Conservation (phyloP, 805 yeast species). For the Candida vartiovaarae region DNA sequence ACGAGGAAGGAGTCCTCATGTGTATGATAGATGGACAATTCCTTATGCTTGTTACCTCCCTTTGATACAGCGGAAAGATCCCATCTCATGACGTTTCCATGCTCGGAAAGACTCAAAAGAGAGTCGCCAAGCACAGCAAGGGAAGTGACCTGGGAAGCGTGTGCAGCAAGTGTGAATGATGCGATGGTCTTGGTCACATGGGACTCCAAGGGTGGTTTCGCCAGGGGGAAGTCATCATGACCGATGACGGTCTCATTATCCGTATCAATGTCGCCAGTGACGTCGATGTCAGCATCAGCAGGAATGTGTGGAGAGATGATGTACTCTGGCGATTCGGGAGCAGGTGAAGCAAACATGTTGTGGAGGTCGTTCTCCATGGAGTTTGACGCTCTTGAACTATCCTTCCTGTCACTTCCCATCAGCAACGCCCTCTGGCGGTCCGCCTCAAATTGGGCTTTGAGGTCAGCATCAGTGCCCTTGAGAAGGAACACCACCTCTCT, state of each 20-base stretch:
- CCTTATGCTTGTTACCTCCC: too few relatives aligned
- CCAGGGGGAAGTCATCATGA: conserved; percentile 1
- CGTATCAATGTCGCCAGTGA: conserved; percentile 1
- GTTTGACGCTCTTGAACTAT: too few relatives aligned
- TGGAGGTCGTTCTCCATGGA: neutral
- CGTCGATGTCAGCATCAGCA: neutral
- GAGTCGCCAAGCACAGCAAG: conserved; percentile 1
- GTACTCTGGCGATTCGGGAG: conserved; percentile 4
- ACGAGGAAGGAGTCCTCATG: too few relatives aligned
- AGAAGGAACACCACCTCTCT: conserved; percentile 21
- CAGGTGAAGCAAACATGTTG: conserved; percentile 4
- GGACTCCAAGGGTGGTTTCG: neutral
- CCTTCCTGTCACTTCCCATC: neutral
- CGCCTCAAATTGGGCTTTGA: conserved; percentile 5
- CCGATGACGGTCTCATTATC: conserved; percentile 9
- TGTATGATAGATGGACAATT: too few relatives aligned
- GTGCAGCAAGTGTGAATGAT: conserved; percentile 5
- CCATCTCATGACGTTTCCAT: conserved; percentile 1
- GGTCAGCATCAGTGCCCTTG: conserved; percentile 16
- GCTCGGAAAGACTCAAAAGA: conserved; percentile 6
- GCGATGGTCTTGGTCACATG: neutral
- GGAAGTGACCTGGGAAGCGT: conserved; percentile 3
- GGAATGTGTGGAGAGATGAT: neutral
- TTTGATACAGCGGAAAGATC: too few relatives aligned
- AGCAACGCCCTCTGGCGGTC: conserved; percentile 8